Base-by-base conservation (phyloP, 139 green algal species). In the Trebouxia sp. region DNA sequence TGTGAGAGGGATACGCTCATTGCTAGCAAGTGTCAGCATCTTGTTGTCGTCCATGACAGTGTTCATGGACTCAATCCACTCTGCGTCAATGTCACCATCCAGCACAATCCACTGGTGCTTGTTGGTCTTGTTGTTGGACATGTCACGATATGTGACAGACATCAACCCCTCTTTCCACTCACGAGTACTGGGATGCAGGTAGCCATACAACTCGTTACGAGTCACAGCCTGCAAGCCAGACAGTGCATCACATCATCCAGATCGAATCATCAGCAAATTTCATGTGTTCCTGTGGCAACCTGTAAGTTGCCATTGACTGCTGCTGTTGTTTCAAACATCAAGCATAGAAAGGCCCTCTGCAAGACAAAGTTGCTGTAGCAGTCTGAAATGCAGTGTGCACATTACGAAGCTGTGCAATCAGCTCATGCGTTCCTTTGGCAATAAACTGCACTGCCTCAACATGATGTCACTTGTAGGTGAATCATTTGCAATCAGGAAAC, bases 111-210 rank as follows among this genome's bases (percentile, higher is more conserved):
- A 98, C 85, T 98, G 94, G 88, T 98, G 94, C 82, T 92, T 91
- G 86, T 92, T 91, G 70, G 85, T 89, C 41, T 80, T 65, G 76
- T 84, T 91, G 87, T 95, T 96, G 86, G 90, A 87, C 86, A 95
- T 93, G 88, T 96, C 91, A 72, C 93, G 91, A 89, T 96, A 97
- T 15, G 90, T 96, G 26, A 94, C 89, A 17, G 83, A 91, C 80
- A 98, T 89, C n/a, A 98, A 83, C 20, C 95, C 95, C 86, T 98
- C 95, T 82, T 96, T 95, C 95, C 95, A 98, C 86, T 98, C 95
- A 53, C 95, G 91, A 3, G 94, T 97, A 72, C 86, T 67, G 3
- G 90, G 93, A 86, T 96, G 91, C 81, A 97, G 80, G 80, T 83
- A 96, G n/a, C 95, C 95, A 69, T 98, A 98, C 50, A 98, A 88